Conservation (phyloP, 495 filamentous ascomycete species). For the Penicillium canariense region DNA sequence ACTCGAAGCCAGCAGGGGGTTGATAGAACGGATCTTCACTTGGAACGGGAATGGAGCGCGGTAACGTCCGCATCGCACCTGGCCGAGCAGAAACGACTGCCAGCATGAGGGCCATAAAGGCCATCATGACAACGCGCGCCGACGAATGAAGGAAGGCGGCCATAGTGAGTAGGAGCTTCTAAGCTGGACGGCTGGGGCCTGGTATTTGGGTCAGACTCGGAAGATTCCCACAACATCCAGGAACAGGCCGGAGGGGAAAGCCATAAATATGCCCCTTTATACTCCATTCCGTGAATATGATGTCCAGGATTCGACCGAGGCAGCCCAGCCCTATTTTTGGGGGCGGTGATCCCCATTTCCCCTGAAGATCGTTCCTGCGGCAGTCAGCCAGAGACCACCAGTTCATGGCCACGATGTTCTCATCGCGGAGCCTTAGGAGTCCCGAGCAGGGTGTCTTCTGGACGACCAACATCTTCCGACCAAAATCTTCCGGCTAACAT, state of each 20-base stretch:
- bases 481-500: neutral
- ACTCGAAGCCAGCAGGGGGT: conserved; percentile 30
- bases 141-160: neutral
- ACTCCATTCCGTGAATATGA: conserved; percentile 14
- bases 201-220: too few relatives aligned
- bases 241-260: conserved; percentile 2
- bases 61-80: neutral
- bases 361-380: neutral
- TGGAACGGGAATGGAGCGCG: conserved; percentile 17
- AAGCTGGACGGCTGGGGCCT: neutral
- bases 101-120: conserved; percentile 20
- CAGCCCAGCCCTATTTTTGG: conserved; percentile 3
- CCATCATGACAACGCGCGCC: conserved; percentile 17
- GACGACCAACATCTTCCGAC: neutral
- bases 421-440: neutral
- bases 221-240: neutral
- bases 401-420: neutral
- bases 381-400: neutral
- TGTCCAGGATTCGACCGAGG: conserved; percentile 7
- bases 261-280: conserved; percentile 16
- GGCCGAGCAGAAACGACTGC: conserved; percentile 17
- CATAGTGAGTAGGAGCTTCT: neutral
- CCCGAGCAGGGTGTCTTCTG: neutral
- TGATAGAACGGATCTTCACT: conserved; percentile 35
- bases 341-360: conserved; percentile 9